Conservation (phyloP, 257 asterid species). For the Nicotiana paniculata region DNA sequence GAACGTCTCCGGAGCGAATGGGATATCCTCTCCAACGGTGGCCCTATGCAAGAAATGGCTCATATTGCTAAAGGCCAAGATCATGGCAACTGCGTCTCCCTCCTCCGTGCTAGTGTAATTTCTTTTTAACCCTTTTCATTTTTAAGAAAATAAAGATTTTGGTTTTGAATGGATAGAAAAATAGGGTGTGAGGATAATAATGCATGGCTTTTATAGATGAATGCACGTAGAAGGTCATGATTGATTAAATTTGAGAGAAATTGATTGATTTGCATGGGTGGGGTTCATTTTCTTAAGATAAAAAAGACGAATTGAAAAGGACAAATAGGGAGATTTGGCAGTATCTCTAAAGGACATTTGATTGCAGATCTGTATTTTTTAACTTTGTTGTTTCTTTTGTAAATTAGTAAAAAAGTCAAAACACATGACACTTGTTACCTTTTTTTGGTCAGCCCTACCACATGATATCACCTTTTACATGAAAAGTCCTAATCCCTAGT, state of each 20-base stretch:
- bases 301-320: slow-evolving; percentile 16
- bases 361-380: slow-evolving; percentile 7
- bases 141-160: too few relatives aligned
- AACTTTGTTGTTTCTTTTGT: slow-evolving; percentile 16
- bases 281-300: not conserved
- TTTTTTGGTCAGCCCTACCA: slow-evolving; percentile 27
- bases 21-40: slow-evolving; percentile 91
- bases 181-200: not conserved
- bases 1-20: slow-evolving; percentile 80
- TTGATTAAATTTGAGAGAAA: not conserved
- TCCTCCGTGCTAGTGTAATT: slow-evolving; percentile 70
- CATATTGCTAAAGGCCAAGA: slow-evolving; percentile 88
- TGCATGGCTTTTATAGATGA: not conserved
- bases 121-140: not conserved
- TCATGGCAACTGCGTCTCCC: slow-evolving; percentile 85
- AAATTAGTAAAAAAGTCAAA: slow-evolving; percentile 39
- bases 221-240: not conserved
- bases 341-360: slow-evolving; percentile 23
- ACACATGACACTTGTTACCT: slow-evolving; percentile 25
- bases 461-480: slow-evolving; percentile 13
- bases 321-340: slow-evolving; percentile 36
- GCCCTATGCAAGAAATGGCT: slow-evolving; percentile 95
- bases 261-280: slow-evolving; percentile 2
- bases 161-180: not conserved
- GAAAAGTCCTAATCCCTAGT: slow-evolving; percentile 18